phyloP scores from a whole-genome alignment of 106 monocot species.

The Acorus calamus region DNA sequence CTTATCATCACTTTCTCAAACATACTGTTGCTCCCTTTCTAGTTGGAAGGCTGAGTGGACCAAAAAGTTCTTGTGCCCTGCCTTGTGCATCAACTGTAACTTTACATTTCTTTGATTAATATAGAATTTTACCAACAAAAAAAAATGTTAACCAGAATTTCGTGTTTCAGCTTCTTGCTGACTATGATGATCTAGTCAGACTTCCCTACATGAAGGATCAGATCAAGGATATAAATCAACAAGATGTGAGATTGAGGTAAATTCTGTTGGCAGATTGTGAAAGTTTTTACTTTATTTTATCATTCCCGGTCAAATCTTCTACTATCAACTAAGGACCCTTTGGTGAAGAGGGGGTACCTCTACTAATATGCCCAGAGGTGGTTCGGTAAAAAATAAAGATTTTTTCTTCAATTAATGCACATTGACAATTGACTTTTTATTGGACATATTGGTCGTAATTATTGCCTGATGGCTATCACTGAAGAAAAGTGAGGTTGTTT shows the following conservation, averaged over 20 bases:
- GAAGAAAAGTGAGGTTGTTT: too few species aligned
- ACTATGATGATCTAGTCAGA: constrained; percentile 60
- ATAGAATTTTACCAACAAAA: too few species aligned
- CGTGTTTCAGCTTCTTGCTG: constrained; percentile 39
- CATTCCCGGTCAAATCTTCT: background rate
- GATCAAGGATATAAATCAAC: constrained; percentile 33
- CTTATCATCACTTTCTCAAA: too few species aligned
- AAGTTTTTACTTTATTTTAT: background rate
- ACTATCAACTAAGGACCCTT: too few species aligned
- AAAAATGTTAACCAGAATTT: background rate
- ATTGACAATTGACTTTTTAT: too few species aligned
- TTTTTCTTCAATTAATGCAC: too few species aligned
- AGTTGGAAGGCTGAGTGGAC: background rate
- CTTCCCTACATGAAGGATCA: constrained; percentile 44
- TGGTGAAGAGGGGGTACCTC: too few species aligned
- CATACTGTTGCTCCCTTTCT: background rate
- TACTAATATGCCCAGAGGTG: too few species aligned
- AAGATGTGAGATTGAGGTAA: constrained; percentile 50
- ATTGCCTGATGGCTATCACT: too few species aligned
- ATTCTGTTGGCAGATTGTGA: background rate
- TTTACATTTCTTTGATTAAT: background rate
- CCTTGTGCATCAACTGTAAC: background rate
- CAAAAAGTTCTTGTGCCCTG: background rate
- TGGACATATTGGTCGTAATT: too few species aligned
- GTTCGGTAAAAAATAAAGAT: too few species aligned